Percentiles rank a stretch among this genome's conserved stretches.
These are phyloP conservation scores for Phyllachora maydis DNA, from an alignment of 2,329 filamentous ascomycete species.

Conservation along the genomic window DNA sequence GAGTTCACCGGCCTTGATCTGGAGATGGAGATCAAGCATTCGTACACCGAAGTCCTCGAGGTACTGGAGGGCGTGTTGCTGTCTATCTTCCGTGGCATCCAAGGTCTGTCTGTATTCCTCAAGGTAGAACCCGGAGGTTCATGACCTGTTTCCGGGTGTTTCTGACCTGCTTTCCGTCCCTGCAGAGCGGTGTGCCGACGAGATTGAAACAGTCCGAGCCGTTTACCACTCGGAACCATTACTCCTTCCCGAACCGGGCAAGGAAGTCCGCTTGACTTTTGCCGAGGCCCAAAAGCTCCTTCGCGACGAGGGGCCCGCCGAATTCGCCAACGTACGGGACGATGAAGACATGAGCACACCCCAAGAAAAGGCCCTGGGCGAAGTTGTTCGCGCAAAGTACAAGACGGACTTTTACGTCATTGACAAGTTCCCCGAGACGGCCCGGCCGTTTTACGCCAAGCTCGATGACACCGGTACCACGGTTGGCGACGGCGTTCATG, in stretches of 20 bases:
- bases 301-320: constrained; percentile 44
- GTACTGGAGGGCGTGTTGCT: constrained; percentile 57
- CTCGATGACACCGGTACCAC: constrained; percentile 28
- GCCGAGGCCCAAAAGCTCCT: constrained; percentile 54
- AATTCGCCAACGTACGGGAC: constrained; percentile 43
- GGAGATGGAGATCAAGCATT: constrained; percentile 70
- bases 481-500: constrained; percentile 5
- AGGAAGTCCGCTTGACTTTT: constrained; percentile 54
- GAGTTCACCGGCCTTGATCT: constrained; percentile 77
- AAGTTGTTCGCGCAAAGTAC: constrained; percentile 68
- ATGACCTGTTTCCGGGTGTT: too few species aligned
- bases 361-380: constrained; percentile 63
- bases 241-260: constrained; percentile 48
- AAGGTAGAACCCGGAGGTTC: too few species aligned
- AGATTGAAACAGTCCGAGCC: constrained; percentile 46
- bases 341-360: constrained; percentile 57
- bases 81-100: constrained; percentile 60
- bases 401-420: constrained; percentile 85
- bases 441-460: constrained; percentile 76
- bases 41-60: constrained; percentile 55
- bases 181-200: constrained; percentile 40
- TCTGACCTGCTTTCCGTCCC: constrained; percentile 3
- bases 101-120: too few species aligned
- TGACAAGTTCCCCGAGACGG: constrained; percentile 73
- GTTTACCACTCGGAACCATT: constrained; percentile 57